Evolutionary conservation across 768 basidiomycete genomes (phyloP), one percentile per base, ranked within the genome.

Genomic region (Boletus tomentosulus): DNA sequence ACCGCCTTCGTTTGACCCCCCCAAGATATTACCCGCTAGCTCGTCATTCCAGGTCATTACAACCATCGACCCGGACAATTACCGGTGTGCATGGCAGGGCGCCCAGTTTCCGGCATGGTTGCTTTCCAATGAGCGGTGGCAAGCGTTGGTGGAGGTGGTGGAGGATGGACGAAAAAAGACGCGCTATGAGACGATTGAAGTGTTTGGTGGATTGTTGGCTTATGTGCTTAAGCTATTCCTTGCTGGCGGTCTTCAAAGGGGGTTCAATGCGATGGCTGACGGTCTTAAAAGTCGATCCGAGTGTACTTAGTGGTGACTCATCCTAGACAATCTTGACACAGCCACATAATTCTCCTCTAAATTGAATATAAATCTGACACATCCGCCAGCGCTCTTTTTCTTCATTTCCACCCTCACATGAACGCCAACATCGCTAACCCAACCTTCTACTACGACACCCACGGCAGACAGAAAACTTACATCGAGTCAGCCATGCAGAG

Each of bases 151-250:
- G 28, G 70, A 65, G 41, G 78, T 71, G 30, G 72, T 76, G 9
- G 78, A 74, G 38, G 74, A 72, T 1, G 81, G 77, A 35, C 61
- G 51, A 10, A 66, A 44, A 30, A 77, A 79, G 59, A 86, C 85
- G 28, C 76, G 74, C 46, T 89, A 89, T 57, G 85, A 88, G 66
- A 81, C 78, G 6, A 67, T 76, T 9, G 84, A 85, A 62, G 82
- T 81, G 28, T 88, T 87, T 48, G 66, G 67, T 16, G 85, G 85
- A 0, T 16, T 78, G 2, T 50, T 80, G 11, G 85, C 84, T 35
- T 82, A 85, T 59, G 1, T 82, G 10, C 67, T 86, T 49, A 74
- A 72, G 58, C 68, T 72, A 38, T 73, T 79, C 50, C 61, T 82
- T 13, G 68, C 74, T 13, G 55, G 60, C 13, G 75, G 78, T 41